These are phyloP conservation scores for Aspergillus nanangensis DNA, from an alignment of 495 filamentous ascomycete species.

Conservation along the genomic window DNA sequence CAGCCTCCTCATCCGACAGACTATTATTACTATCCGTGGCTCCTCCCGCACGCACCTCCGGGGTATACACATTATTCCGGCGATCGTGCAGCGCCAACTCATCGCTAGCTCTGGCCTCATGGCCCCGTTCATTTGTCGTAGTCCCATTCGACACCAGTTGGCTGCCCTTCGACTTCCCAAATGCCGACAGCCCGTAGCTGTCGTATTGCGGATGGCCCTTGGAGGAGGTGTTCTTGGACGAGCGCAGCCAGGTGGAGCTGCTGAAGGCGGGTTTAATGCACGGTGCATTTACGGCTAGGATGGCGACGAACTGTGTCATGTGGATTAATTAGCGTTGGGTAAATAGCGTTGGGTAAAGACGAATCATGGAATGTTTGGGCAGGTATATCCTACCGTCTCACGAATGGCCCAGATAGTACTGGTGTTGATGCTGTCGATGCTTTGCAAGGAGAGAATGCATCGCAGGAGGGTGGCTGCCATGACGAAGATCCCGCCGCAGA, in stretches of 20 bases:
- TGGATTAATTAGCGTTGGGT: too few species aligned
- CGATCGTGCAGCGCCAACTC: constrained; percentile 6
- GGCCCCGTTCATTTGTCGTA: neutral
- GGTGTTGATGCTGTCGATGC: constrained; percentile 16
- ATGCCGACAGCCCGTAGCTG: constrained; percentile 7
- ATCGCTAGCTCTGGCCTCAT: constrained; percentile 11
- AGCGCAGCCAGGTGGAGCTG: constrained; percentile 10
- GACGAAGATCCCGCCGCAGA: constrained; percentile 19
- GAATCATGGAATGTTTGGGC: too few species aligned
- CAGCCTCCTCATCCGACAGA: constrained; percentile 7
- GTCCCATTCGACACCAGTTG: constrained; percentile 1
- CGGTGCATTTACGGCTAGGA: constrained; percentile 19
- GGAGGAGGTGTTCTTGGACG: constrained; percentile 7
- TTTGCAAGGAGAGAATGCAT: constrained; percentile 16
- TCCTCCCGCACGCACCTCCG: neutral
- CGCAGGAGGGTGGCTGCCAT: constrained; percentile 18
- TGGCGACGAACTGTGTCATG: constrained; percentile 16
- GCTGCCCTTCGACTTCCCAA: constrained; percentile 5
- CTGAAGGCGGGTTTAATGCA: constrained; percentile 19
- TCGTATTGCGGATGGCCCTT: neutral
- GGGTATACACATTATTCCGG: neutral
- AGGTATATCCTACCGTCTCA: constrained; percentile 12
- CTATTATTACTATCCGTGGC: too few species aligned
- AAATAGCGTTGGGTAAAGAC: too few species aligned
- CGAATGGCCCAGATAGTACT: constrained; percentile 21